Conservation (phyloP, 2,329 filamentous ascomycete species). For the Trichoderma guizhouense region DNA sequence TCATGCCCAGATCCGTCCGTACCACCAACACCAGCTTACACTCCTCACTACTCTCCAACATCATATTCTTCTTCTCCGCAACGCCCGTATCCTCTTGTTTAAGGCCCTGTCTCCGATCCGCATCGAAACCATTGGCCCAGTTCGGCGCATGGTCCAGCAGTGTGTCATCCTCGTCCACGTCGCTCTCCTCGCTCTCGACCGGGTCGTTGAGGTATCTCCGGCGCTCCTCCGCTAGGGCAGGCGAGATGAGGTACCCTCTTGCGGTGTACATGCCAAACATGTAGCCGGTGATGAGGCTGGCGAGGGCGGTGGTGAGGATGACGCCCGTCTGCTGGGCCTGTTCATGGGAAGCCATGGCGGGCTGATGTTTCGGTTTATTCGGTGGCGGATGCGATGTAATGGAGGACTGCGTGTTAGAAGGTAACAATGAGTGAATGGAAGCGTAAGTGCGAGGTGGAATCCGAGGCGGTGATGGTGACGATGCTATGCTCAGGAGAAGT, state of each 20-base stretch:
- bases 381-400: not conserved
- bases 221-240: slow-evolving; percentile 54
- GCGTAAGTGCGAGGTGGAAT: not conserved
- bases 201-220: slow-evolving; percentile 55
- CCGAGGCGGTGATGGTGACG: not conserved
- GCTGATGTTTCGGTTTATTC: not conserved
- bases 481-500: not conserved
- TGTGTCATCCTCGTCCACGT: slow-evolving; percentile 58
- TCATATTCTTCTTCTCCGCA: slow-evolving; percentile 40
- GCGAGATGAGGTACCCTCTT: slow-evolving; percentile 57
- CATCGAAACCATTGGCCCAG: slow-evolving; percentile 60
- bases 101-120: slow-evolving; percentile 57
- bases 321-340: slow-evolving; percentile 50
- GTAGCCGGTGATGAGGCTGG: slow-evolving; percentile 74
- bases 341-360: slow-evolving; percentile 33
- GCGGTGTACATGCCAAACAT: slow-evolving; percentile 74
- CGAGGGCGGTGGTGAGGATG: slow-evolving; percentile 68
- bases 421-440: not conserved
- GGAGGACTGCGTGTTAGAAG: not conserved
- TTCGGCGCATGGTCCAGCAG: slow-evolving; percentile 64
- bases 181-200: slow-evolving; percentile 66
- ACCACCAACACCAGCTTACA: slow-evolving; percentile 94
- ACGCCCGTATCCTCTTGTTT: slow-evolving; percentile 29
- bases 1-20: slow-evolving; percentile 93
- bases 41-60: slow-evolving; percentile 59